A percentile compares a stretch with the other conserved stretches of the same genome.
These are phyloP conservation scores for Kwoniella newhampshirensis DNA, from an alignment of 768 basidiomycete species.

Conservation along the genomic window DNA sequence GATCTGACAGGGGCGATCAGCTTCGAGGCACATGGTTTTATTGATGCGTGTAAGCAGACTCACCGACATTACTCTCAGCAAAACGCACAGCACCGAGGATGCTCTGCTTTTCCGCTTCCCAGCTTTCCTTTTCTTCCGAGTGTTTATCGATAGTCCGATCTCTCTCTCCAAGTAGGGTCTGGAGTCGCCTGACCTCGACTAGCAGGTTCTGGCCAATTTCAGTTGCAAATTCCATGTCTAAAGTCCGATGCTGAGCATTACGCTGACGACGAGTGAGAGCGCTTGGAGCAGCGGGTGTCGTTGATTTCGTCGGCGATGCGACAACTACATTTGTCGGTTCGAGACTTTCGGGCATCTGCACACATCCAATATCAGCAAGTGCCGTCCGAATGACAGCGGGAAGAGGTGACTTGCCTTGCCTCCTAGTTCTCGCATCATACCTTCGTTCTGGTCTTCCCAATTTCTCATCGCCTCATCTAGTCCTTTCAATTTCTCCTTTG, in stretches of 20 bases:
- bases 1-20: constrained; percentile 60
- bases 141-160: constrained; percentile 89
- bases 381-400: neutral
- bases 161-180: constrained; percentile 83
- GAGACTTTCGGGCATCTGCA: constrained; percentile 7
- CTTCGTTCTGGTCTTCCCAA: constrained; percentile 52
- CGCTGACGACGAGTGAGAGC: constrained; percentile 40
- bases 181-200: constrained; percentile 85
- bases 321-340: constrained; percentile 59
- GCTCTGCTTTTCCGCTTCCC: constrained; percentile 74
- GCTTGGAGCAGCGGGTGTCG: constrained; percentile 15
- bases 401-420: constrained; percentile 46
- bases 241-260: constrained; percentile 47
- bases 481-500: constrained; percentile 38
- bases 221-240: constrained; percentile 82
- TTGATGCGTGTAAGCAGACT: constrained; percentile 29
- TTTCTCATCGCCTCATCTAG: constrained; percentile 44
- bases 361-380: neutral
- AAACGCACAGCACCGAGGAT: constrained; percentile 70
- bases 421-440: constrained; percentile 41
- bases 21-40: neutral
- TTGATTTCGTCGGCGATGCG: constrained; percentile 16
- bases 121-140: constrained; percentile 86
- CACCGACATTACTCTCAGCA: constrained; percentile 78
- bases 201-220: constrained; percentile 93